phyloP scores from a whole-genome alignment of 2,329 filamentous ascomycete genomes.

The Colletotrichum graminicola region DNA sequence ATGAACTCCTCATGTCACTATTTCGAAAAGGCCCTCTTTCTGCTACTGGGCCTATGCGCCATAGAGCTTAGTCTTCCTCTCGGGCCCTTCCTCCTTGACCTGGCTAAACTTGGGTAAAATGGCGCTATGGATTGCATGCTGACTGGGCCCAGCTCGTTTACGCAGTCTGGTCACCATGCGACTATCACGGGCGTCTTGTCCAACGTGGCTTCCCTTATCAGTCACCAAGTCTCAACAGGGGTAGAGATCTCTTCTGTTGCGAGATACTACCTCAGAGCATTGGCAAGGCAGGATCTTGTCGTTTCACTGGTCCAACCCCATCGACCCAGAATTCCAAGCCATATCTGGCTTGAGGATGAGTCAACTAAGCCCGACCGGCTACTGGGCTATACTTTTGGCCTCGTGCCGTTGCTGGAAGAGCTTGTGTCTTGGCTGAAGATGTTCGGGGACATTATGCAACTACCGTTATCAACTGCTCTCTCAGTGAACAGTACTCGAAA shows the following conservation, averaged over 20 bases:
- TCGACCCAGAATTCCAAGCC: conserved; percentile 44
- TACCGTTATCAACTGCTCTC: not conserved
- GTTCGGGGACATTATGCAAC: conserved; percentile 39
- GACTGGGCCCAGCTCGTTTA: conserved; percentile 40
- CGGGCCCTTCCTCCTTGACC: conserved; percentile 25
- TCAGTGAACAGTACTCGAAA: not conserved
- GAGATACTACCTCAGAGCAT: conserved; percentile 49
- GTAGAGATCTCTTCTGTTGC: conserved; percentile 46
- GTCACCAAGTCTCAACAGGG: conserved; percentile 45
- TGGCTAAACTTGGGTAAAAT: not conserved
- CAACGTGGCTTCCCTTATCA: conserved; percentile 46
- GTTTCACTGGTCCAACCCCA: conserved; percentile 46
- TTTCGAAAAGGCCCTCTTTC: conserved; percentile 47
- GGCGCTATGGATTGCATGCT: conserved; percentile 17
- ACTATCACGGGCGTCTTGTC: conserved; percentile 45
- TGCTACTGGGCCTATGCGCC: conserved; percentile 48
- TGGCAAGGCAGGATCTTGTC: conserved; percentile 50
- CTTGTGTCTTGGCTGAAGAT: conserved; percentile 48
- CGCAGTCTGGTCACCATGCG: conserved; percentile 39
- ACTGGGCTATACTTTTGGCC: conserved; percentile 48
- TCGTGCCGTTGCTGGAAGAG: conserved; percentile 49
- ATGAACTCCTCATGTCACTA: conserved; percentile 44
- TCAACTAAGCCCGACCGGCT: conserved; percentile 47
- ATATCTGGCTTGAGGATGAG: conserved; percentile 47
- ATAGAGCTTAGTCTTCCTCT: conserved; percentile 46